Percentiles rank a stretch among this genome's conserved stretches.
Evolutionary conservation across 768 basidiomycete genomes (phyloP).

Genomic region (Agrocybe praecox): DNA sequence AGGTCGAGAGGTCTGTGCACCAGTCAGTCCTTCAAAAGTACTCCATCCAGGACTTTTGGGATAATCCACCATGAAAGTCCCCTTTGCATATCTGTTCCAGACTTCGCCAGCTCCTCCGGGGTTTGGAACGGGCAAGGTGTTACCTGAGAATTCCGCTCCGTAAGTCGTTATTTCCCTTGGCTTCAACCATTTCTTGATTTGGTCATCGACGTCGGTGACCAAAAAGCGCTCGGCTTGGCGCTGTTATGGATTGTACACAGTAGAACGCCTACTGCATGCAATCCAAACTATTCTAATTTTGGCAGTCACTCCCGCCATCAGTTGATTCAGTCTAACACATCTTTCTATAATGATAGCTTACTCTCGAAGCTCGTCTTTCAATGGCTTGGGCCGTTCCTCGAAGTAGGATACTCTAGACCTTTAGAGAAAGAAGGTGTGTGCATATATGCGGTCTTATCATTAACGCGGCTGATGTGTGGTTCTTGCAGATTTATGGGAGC

Average conservation of each 20-base stretch:
- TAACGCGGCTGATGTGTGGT: slow-evolving; percentile 20
- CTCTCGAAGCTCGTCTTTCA: slow-evolving; percentile 50
- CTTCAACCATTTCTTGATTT: not conserved
- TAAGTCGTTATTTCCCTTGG: slow-evolving; percentile 20
- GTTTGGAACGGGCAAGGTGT: slow-evolving; percentile 44
- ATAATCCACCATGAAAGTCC: slow-evolving; percentile 8
- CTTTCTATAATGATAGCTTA: slow-evolving; percentile 28
- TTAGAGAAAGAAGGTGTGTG: slow-evolving; percentile 54
- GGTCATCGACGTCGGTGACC: not conserved
- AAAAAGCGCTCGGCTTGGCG: not conserved
- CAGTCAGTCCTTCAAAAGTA: not conserved
- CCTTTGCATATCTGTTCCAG: slow-evolving; percentile 38
- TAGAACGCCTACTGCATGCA: too few species aligned
- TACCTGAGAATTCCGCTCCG: slow-evolving; percentile 44
- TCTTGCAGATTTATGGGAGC: slow-evolving; percentile 56
- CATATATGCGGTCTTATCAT: slow-evolving; percentile 1
- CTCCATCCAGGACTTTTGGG: not conserved
- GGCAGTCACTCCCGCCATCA: not conserved
- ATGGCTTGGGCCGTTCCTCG: slow-evolving; percentile 57
- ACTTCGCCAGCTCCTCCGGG: slow-evolving; percentile 50
- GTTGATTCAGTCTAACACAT: not conserved
- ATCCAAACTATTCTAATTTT: too few species aligned
- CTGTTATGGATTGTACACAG: too few species aligned
- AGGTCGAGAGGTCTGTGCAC: not conserved
- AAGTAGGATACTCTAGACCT: slow-evolving; percentile 62